Conservation (phyloP, 2,329 filamentous ascomycete genomes). For the Talaromyces sp. region DNA sequence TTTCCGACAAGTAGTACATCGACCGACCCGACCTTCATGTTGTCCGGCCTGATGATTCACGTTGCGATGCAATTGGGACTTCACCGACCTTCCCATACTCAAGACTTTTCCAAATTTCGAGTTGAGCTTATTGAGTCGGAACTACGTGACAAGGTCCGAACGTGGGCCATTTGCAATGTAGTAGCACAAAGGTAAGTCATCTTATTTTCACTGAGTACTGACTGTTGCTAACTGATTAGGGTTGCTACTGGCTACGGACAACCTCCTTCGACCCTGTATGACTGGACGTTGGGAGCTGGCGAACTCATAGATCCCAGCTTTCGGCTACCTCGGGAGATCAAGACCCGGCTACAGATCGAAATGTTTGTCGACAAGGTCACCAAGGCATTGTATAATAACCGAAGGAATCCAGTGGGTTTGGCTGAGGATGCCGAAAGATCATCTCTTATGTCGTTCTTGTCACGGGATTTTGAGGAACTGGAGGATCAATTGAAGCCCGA, state of each 20-base stretch:
- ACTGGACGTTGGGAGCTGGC: constrained; percentile 54
- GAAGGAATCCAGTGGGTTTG: constrained; percentile 54
- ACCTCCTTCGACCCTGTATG: constrained; percentile 62
- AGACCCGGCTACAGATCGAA: constrained; percentile 56
- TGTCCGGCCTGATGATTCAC: constrained; percentile 66
- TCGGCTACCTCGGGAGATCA: constrained; percentile 53
- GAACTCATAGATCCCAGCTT: constrained; percentile 48
- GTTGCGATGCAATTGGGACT: constrained; percentile 67
- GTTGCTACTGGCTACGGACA: constrained; percentile 69
- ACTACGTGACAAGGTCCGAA: constrained; percentile 62
- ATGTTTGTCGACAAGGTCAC: constrained; percentile 60
- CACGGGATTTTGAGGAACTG: constrained; percentile 50
- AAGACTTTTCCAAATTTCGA: constrained; percentile 54
- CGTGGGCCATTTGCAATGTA: constrained; percentile 68
- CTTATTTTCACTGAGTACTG: neutral
- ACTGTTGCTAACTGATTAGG: constrained; percentile 33
- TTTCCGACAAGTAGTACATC: constrained; percentile 63
- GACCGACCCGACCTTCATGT: constrained; percentile 64
- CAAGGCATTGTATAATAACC: constrained; percentile 57
- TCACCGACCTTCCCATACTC: constrained; percentile 63
- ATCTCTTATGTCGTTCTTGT: constrained; percentile 46
- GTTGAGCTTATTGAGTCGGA: constrained; percentile 61
- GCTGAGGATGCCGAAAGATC: constrained; percentile 46
- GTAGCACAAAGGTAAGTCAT: constrained; percentile 60
- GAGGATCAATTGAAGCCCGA: constrained; percentile 51